Evolutionary conservation across 345 rosid species (phyloP), one percentile per base, ranked within the genome.

Genomic region (Mercurialis annua): DNA sequence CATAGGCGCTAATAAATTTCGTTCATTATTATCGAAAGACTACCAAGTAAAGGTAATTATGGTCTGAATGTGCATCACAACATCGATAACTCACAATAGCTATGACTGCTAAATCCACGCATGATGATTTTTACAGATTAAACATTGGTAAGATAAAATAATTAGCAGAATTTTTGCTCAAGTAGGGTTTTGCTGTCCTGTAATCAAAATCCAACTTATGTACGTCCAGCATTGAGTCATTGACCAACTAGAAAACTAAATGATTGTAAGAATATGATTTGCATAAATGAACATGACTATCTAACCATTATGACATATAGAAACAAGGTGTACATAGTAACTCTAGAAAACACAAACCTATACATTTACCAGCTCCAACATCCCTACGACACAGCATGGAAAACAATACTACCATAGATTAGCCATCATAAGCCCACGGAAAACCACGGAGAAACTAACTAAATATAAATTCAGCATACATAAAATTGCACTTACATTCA

Each of bases 381-480:
- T 14, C 54, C 31, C 66, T 10, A 43, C n/a, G 23, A 38, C 55
- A 30, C 55, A n/a, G 24, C 53, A 34, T 44, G 27, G 46, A 34
- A 62, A 30, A 46, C n/a, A n/a, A n/a, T n/a, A 59, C 50, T 50
- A 9, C 34, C 65, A 47, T 63, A 6, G 27, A 63, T 30, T 30
- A 47, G 55, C 8, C 17, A 8, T 63, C 42, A 29, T 6, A 0
- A 47, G 43, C 0, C 18, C 18, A 61, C 43, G 43, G 47, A 61
- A 62, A 48, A 17, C 52, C n/a, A 18, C 7, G n/a, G 29, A 20
- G 17, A 23, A 34, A 30, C 43, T n/a, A 44, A 48, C 42, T 21
- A 33, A 51, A n/a, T 21, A 4, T 15, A 1, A 48, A 8, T 20
- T 63, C 56, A 42, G 21, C 20, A 61, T 11, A 44, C 29, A 46